phyloP scores from a whole-genome alignment of 176 grass and related monocot species.

The Eragrostis nindensis region DNA sequence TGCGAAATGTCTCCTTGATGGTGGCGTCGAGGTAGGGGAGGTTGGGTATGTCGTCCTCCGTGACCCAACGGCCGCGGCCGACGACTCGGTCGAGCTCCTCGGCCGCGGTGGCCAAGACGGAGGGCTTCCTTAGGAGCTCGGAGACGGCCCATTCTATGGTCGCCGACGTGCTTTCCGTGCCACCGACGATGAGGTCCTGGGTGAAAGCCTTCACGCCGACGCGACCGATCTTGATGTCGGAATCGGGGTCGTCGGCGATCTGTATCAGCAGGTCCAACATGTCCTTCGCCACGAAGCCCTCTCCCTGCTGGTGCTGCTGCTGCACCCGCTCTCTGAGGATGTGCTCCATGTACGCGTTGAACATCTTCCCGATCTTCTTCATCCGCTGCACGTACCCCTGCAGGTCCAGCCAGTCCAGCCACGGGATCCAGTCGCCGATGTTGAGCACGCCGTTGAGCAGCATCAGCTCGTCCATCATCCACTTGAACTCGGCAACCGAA shows the following conservation, averaged over 20 bases:
- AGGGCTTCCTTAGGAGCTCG: slow-evolving; percentile 53
- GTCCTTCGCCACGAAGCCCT: slow-evolving; percentile 53
- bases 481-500: slow-evolving; percentile 56
- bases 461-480: slow-evolving; percentile 67
- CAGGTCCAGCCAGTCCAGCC: slow-evolving; percentile 58
- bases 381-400: slow-evolving; percentile 67
- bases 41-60: slow-evolving; percentile 52
- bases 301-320: slow-evolving; percentile 37
- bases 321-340: slow-evolving; percentile 59
- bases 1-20: slow-evolving; percentile 66
- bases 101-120: slow-evolving; percentile 43
- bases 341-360: slow-evolving; percentile 60
- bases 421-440: slow-evolving; percentile 61
- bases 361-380: slow-evolving; percentile 58
- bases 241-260: slow-evolving; percentile 47
- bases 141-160: slow-evolving; percentile 66
- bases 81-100: slow-evolving; percentile 65
- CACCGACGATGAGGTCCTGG: slow-evolving; percentile 61
- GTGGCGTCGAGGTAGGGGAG: slow-evolving; percentile 61
- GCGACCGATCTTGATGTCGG: slow-evolving; percentile 53
- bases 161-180: slow-evolving; percentile 53
- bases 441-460: slow-evolving; percentile 71
- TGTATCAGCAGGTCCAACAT: slow-evolving; percentile 67
- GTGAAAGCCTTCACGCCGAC: slow-evolving; percentile 64
- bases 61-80: slow-evolving; percentile 54